These are phyloP conservation scores for Balamuthia mandrillaris DNA, from an alignment of 208 protist species.

Conservation along the genomic window DNA sequence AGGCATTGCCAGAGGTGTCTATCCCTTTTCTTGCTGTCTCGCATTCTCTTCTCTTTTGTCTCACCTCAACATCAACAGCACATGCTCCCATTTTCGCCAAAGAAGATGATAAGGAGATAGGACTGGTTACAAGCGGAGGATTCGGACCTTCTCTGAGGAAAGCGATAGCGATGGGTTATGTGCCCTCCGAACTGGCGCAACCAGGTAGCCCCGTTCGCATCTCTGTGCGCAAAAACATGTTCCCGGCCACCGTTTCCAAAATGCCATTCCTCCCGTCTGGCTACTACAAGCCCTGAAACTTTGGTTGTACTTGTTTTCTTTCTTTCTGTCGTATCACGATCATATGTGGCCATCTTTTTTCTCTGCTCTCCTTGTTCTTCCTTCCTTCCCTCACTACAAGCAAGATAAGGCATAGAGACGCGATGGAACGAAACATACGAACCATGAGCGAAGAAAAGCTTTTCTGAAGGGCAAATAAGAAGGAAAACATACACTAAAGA, in stretches of 20 bases:
- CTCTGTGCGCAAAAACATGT: conserved; percentile 80
- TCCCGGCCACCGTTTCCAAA: conserved; percentile 75
- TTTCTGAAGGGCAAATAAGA: too few relatives aligned
- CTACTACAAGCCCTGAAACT: conserved; percentile 69
- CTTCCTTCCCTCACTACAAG: too few relatives aligned
- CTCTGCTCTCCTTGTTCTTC: too few relatives aligned
- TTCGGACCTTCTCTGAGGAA: conserved; percentile 26
- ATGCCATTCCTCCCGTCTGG: conserved; percentile 85
- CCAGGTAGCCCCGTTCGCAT: conserved; percentile 47
- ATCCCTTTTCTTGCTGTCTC: not conserved
- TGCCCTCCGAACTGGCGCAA: conserved; percentile 75
- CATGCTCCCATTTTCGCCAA: conserved; percentile 20
- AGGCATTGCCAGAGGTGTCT: conserved; percentile 78
- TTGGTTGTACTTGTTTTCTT: too few relatives aligned
- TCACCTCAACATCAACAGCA: not conserved
- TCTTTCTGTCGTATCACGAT: too few relatives aligned
- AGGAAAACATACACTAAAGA: too few relatives aligned
- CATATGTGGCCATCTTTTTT: too few relatives aligned
- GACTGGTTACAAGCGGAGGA: conserved; percentile 17
- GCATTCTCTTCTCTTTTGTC: not conserved
- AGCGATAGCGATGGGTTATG: conserved; percentile 77
- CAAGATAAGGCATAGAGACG: too few relatives aligned
- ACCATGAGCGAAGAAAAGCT: too few relatives aligned
- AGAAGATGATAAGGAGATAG: not conserved
- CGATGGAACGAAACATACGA: too few relatives aligned